phyloP scores from a whole-genome alignment of 148 eudicot species.

The Heliosperma pusillum region DNA sequence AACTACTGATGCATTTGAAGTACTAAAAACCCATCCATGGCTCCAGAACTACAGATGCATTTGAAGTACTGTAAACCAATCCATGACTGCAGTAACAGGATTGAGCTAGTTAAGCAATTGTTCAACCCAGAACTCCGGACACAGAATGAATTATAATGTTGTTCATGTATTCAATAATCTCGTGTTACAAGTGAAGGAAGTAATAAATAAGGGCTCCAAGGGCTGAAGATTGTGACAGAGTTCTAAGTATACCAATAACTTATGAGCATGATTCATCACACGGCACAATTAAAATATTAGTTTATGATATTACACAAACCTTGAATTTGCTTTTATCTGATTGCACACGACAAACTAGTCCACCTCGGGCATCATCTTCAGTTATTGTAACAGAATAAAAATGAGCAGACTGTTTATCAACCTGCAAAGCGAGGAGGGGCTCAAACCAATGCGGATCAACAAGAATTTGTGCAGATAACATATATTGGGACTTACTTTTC shows the following conservation, averaged over 20 bases:
- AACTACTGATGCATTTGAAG: neutral
- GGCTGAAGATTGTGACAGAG: neutral
- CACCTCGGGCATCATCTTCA: slow-evolving; percentile 75
- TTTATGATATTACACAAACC: slow-evolving; percentile 40
- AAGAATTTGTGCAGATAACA: slow-evolving; percentile 3
- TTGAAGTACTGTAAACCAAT: neutral
- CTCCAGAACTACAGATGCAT: too few relatives aligned
- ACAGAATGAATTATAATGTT: neutral
- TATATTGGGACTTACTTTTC: slow-evolving; percentile 51
- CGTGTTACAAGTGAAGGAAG: neutral
- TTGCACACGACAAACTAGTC: slow-evolving; percentile 80
- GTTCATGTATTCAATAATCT: neutral
- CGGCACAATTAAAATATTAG: neutral
- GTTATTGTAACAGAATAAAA: slow-evolving; percentile 81
- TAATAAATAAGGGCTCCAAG: neutral
- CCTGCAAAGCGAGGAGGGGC: slow-evolving; percentile 39
- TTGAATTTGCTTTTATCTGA: slow-evolving; percentile 95
- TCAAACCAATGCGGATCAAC: slow-evolving; percentile 10
- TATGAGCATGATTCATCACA: neutral
- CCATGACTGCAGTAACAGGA: neutral
- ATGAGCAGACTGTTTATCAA: slow-evolving; percentile 91
- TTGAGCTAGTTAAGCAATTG: neutral
- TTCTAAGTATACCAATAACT: neutral
- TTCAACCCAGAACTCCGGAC: neutral
- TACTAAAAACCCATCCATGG: too few relatives aligned